Percentiles rank a stretch among this genome's conserved stretches.
phyloP scores from a whole-genome alignment of 306 rosid genomes.

The Trifolium subterraneum region DNA sequence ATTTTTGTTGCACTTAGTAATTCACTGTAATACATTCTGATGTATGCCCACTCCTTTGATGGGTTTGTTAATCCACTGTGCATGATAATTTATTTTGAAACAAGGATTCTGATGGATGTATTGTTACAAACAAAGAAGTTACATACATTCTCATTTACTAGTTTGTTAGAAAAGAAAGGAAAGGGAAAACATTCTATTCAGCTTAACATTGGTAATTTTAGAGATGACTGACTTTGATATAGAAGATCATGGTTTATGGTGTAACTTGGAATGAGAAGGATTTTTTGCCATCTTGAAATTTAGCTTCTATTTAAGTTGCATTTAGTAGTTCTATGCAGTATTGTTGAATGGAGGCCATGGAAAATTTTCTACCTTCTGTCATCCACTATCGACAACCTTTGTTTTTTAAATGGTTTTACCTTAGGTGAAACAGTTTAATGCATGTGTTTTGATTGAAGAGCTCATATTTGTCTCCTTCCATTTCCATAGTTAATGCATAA shows the following conservation, averaged over 20 bases:
- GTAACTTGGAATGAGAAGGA: background rate
- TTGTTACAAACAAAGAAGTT: too few species aligned
- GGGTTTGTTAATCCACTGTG: too few species aligned
- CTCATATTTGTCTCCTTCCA: conserved; percentile 15
- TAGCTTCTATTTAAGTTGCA: background rate
- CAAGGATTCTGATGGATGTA: too few species aligned
- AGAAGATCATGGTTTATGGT: background rate
- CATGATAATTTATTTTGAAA: too few species aligned
- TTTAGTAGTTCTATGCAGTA: background rate
- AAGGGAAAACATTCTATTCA: too few species aligned
- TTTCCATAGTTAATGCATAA: conserved; percentile 15
- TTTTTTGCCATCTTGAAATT: background rate
- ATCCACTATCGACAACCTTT: background rate
- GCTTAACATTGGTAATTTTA: too few species aligned
- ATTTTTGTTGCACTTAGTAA: too few species aligned
- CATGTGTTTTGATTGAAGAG: conserved; percentile 19
- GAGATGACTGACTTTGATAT: background rate
- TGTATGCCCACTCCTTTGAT: too few species aligned
- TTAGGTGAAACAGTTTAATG: conserved; percentile 5
- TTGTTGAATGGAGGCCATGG: too few species aligned
- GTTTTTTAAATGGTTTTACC: conserved; percentile 2
- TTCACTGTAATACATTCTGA: too few species aligned
- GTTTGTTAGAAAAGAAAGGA: too few species aligned
- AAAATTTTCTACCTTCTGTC: background rate
- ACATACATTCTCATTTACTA: too few species aligned